Evolutionary conservation across 345 rosid genomes (phyloP).

Genomic region (Microcos paniculata): DNA sequence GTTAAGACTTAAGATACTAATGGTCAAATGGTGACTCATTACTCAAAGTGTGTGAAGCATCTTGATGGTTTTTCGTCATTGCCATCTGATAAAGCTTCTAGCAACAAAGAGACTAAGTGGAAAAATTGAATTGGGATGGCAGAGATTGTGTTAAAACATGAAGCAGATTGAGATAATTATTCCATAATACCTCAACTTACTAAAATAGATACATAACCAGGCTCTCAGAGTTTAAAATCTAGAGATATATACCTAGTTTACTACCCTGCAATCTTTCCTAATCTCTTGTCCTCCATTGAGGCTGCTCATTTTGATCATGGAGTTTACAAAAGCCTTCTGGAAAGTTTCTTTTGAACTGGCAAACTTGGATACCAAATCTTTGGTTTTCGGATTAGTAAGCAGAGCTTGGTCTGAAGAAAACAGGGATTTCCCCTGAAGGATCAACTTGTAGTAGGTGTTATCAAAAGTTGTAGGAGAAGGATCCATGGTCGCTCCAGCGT

Average conservation of each 20-base stretch:
- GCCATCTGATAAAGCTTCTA: too few species aligned
- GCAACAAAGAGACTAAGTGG: too few species aligned
- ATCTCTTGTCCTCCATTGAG: constrained; percentile 51
- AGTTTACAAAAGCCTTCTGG: constrained; percentile 33
- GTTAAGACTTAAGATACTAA: too few species aligned
- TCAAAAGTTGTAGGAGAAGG: constrained; percentile 44
- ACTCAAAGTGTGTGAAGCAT: too few species aligned
- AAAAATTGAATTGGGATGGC: too few species aligned
- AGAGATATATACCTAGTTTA: constrained; percentile 28
- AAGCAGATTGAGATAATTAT: too few species aligned
- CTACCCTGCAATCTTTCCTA: constrained; percentile 43
- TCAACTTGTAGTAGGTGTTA: constrained; percentile 45
- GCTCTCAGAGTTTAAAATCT: too few species aligned
- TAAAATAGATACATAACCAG: too few species aligned
- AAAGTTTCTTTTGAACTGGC: constrained; percentile 34
- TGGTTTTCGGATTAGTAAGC: constrained; percentile 31
- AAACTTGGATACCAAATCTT: constrained; percentile 35
- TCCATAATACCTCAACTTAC: too few species aligned
- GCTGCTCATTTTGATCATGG: constrained; percentile 55
- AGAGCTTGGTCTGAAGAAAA: constrained; percentile 49
- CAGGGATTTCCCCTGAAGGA: constrained; percentile 38
- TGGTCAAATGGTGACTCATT: too few species aligned
- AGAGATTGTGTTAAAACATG: too few species aligned
- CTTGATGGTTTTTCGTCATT: too few species aligned
- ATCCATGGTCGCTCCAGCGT: constrained; percentile 42